A percentile compares a stretch with the other conserved stretches of the same genome.
These are phyloP conservation scores for Camptophora hylomeconis DNA, from an alignment of 2,329 filamentous ascomycete species.

Conservation along the genomic window DNA sequence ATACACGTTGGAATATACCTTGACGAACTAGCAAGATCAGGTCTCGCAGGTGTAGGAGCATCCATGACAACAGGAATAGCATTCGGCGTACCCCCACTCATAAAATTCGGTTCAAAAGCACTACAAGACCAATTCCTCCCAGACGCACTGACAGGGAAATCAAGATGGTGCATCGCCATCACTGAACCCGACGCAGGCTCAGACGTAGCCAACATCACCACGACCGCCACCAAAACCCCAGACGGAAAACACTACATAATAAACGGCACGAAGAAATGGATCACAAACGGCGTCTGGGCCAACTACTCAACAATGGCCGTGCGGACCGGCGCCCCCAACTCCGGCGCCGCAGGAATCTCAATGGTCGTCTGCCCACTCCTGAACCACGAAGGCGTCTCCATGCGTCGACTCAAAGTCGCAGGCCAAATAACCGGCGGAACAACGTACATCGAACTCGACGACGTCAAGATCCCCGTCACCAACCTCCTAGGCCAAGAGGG, in stretches of 20 bases:
- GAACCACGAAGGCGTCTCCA: slow-evolving; percentile 50
- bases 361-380: slow-evolving; percentile 61
- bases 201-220: slow-evolving; percentile 61
- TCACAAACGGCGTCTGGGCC: slow-evolving; percentile 60
- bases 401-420: slow-evolving; percentile 53
- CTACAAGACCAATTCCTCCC: slow-evolving; percentile 56
- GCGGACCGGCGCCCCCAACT: slow-evolving; percentile 54
- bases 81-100: slow-evolving; percentile 57
- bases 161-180: slow-evolving; percentile 62
- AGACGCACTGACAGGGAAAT: slow-evolving; percentile 52
- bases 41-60: slow-evolving; percentile 46
- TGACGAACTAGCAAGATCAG: slow-evolving; percentile 57
- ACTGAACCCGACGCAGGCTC: slow-evolving; percentile 64
- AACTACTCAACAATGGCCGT: slow-evolving; percentile 60
- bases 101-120: slow-evolving; percentile 52
- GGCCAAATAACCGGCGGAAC: slow-evolving; percentile 56
- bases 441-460: slow-evolving; percentile 63
- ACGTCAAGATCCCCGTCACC: slow-evolving; percentile 56
- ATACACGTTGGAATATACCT: slow-evolving; percentile 57
- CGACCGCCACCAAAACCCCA: slow-evolving; percentile 47
- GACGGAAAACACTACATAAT: slow-evolving; percentile 58
- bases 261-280: slow-evolving; percentile 72
- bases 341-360: slow-evolving; percentile 50
- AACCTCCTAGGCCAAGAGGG: slow-evolving; percentile 61
- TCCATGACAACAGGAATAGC: slow-evolving; percentile 55